Percentiles rank a stretch among this genome's conserved stretches.
phyloP scores from a whole-genome alignment of 176 grass and related monocot genomes.

The Saccharum officinarum region DNA sequence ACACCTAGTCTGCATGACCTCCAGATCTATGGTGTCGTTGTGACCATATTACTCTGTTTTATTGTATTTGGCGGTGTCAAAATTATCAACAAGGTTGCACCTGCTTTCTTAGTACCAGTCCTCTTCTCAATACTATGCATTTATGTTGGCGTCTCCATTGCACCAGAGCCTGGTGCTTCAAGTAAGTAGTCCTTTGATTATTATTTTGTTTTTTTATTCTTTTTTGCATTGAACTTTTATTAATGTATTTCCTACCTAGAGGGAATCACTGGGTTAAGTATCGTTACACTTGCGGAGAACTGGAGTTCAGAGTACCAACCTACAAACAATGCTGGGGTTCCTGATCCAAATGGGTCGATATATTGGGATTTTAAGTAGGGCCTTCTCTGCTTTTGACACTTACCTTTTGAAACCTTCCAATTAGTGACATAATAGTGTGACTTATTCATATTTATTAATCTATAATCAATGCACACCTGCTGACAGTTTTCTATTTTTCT shows the following conservation, averaged over 20 bases:
- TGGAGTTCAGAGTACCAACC: conserved; percentile 81
- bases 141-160: conserved; percentile 72
- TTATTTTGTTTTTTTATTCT: neutral
- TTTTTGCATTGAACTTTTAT: neutral
- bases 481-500: conserved; percentile 5
- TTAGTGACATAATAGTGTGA: neutral
- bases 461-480: neutral
- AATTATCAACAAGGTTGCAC: conserved; percentile 93
- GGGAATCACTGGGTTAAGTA: conserved; percentile 78
- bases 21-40: conserved; percentile 82
- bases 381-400: conserved; percentile 1
- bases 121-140: conserved; percentile 93
- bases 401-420: neutral
- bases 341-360: conserved; percentile 74
- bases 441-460: neutral
- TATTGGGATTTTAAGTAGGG: conserved; percentile 96
- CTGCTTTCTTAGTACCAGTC: conserved; percentile 83
- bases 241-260: conserved; percentile 35
- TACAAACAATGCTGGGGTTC: conserved; percentile 88
- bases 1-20: conserved; percentile 90
- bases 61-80: conserved; percentile 97
- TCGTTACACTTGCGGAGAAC: conserved; percentile 67
- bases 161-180: conserved; percentile 56
- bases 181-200: conserved; percentile 50
- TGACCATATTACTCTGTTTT: conserved; percentile 90